Base-by-base conservation (phyloP, 352 stramenopile genomes). In the Globisporangium polare region DNA sequence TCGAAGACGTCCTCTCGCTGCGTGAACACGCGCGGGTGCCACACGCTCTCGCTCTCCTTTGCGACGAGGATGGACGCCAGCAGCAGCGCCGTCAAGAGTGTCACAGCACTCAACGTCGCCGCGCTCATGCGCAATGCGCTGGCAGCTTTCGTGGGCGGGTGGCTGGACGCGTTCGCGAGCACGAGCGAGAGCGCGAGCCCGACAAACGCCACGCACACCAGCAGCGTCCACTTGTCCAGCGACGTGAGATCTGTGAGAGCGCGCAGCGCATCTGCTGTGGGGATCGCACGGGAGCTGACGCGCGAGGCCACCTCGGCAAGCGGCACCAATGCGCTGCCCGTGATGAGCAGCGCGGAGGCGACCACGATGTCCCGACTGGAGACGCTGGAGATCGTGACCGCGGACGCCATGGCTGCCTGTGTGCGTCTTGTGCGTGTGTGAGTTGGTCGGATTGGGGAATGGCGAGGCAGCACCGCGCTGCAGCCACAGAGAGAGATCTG, bases 1-100 rank as follows among this genome's bases (percentile, higher is more conserved):
- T 80, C 75, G 47, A 77, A 77, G 7, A 68, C 33, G 26, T 58
- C 54, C 42, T 83, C 74, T 47, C 62, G 52, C 17, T 70, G 51
- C 1, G 57, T 57, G 46, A 75, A 72, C 13, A 42, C 42, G 8
- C 67, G 64, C 4, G 72, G 47, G 13, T 41, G 65, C 74, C 74
- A 83, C 2, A 68, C 53, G 1, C 61, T 77, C n/a, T 73, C 61
- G 2, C 64, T 60, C 46, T 58, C 43, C 49, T 56, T 46, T 20
- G 60, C 52, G 1, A 68, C 53, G 18, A 65, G 62, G 9, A 71
- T 55, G 3, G 53, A 62, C 1, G 51, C 62, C 26, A 75, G 51
- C 26, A 73, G 54, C 35, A 80, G 20, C 4, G 54, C 50, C 5
- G 65, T 58, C 53, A 67, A 49, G 35, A 64, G 41, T 10, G 51